Conservation (phyloP, 179 eudicot species). For the Heliamphora pulchella region DNA sequence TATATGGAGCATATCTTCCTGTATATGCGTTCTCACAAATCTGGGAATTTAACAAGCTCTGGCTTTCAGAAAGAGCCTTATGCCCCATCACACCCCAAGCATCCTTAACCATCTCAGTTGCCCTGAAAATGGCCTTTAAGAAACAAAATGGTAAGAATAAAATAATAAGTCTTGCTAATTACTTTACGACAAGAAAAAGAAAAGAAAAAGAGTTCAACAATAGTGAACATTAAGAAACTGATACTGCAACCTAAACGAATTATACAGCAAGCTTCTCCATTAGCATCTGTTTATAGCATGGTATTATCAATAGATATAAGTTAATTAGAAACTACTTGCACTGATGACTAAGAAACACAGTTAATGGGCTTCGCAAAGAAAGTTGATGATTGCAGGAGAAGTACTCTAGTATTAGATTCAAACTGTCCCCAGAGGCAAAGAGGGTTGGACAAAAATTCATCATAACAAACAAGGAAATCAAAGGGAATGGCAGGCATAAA, state of each 20-base stretch:
- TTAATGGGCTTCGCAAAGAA: not conserved
- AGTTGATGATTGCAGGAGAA: not conserved
- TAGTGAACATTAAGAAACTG: not conserved
- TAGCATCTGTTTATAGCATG: not conserved
- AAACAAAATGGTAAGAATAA: slow-evolving; percentile 10
- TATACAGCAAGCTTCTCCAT: not conserved
- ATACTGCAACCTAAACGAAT: not conserved
- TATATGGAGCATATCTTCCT: slow-evolving; percentile 80
- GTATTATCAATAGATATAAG: not conserved
- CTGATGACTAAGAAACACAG: not conserved
- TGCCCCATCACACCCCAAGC: slow-evolving; percentile 41
- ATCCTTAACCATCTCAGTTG: slow-evolving; percentile 68
- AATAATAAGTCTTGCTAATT: not conserved
- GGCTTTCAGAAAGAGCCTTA: slow-evolving; percentile 36
- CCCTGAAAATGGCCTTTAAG: slow-evolving; percentile 59
- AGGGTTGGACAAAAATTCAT: not conserved
- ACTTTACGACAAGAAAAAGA: not conserved
- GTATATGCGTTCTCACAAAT: slow-evolving; percentile 33
- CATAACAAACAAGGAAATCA: not conserved
- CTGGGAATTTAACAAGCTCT: slow-evolving; percentile 38
- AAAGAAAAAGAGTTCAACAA: not conserved
- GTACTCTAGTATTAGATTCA: not conserved
- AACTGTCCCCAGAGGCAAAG: not conserved
- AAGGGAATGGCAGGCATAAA: not conserved
- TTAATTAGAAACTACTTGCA: not conserved